These are phyloP conservation scores for Eucalyptus marginata DNA, from an alignment of 345 rosid species.

Conservation along the genomic window DNA sequence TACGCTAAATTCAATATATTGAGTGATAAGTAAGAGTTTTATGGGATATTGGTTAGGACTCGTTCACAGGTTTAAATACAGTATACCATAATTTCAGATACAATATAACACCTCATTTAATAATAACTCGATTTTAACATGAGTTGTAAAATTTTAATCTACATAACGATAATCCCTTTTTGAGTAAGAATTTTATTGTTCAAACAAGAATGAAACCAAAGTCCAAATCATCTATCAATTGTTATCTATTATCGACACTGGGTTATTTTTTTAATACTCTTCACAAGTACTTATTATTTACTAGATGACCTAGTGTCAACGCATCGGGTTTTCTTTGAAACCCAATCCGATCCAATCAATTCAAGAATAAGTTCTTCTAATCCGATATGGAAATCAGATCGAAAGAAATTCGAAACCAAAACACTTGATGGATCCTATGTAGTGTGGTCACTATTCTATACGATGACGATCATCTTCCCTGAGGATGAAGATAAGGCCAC, in stretches of 20 bases:
- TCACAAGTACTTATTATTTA: not conserved
- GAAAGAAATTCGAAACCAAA: not conserved
- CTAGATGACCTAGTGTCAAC: not conserved
- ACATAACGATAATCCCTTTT: not conserved
- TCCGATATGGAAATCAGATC: not conserved
- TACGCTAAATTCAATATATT: not conserved
- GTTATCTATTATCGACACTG: rapidly evolving
- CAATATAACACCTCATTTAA: not conserved
- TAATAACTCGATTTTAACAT: not conserved
- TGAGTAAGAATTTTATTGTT: not conserved
- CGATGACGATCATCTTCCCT: not conserved
- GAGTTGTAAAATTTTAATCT: not conserved
- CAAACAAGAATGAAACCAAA: not conserved
- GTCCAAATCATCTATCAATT: not conserved
- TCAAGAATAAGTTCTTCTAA: not conserved
- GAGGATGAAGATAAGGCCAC: not conserved
- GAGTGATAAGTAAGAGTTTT: not conserved
- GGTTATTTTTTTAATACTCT: not conserved
- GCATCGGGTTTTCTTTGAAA: not conserved
- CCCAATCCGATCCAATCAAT: not conserved
- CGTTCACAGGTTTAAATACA: not conserved
- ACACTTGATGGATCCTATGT: not conserved
- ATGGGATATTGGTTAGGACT: not conserved
- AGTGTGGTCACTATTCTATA: not conserved
- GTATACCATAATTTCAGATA: not conserved